Evolutionary conservation across 805 yeast genomes (phyloP), one percentile per base, ranked within the genome.

Genomic region (Candida broadrunensis): DNA sequence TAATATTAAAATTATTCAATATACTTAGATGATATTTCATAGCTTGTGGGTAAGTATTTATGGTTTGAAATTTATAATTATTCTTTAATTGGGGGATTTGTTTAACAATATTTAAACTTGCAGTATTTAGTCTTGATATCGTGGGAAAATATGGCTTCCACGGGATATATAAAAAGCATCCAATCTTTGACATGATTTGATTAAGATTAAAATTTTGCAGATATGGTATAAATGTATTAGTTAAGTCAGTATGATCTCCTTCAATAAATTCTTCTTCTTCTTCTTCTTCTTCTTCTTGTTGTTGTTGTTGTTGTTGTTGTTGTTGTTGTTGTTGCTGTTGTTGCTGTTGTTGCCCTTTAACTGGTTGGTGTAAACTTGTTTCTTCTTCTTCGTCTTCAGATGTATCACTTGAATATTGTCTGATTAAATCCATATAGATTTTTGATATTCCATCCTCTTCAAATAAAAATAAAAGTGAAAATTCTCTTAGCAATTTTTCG

Each of bases 351-450:
- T 9, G 14, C 14, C 5, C n/a, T 13, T 7, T 8, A 7, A 14
- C 32, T 5, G 13, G 11, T 15, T 14, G 5, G 4, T n/a, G 9
- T 5, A 3, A 29, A 14, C 5, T 18, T 11, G 12, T 5, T 15
- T 25, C n/a, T 18, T 35, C 37, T 21, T 35, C 41, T 12, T 42
- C 41, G 19, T 39, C 46, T 13, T 19, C 20, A 3, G 39, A 42
- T 14, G 42, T 33, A 21, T 40, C 45, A 11, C 47, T 43, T 21
- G 47, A 42, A 31, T 45, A 45, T n/a, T 42, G 41, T n/a, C 27
- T 25, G 14, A 44, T 37, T 11, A 36, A 26, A 5, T 43, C 46
- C 46, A 43, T 43, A 19, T 17, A 19, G 25, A 24, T 9, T 21
- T 7, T 21, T 15, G 24, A 8, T 21, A 8, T 21, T 21, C 9